Conservation (phyloP, 2,329 filamentous ascomycete species). For the Stylonectria norvegica region DNA sequence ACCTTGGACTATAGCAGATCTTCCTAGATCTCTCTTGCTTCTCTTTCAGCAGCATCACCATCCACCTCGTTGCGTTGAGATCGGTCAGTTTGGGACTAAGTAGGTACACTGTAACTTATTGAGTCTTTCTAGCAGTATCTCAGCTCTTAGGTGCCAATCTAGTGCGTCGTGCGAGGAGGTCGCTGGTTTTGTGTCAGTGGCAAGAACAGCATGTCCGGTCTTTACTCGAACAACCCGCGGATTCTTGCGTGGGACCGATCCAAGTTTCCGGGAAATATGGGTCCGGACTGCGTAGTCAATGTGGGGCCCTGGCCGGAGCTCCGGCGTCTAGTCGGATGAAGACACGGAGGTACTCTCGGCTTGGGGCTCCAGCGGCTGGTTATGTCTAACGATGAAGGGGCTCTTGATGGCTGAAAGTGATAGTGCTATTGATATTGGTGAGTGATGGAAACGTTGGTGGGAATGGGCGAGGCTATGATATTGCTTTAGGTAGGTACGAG, state of each 20-base stretch:
- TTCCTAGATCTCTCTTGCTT: constrained; percentile 9
- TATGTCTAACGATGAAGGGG: constrained; percentile 9
- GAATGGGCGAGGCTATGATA: constrained; percentile 1
- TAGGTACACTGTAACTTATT: constrained; percentile 6
- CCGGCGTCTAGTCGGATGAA: constrained; percentile 13
- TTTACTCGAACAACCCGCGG: constrained; percentile 5
- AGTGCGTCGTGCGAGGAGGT: not conserved
- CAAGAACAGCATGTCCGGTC: not conserved
- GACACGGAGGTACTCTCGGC: constrained; percentile 11
- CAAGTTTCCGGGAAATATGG: constrained; percentile 6
- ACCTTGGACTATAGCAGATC: constrained; percentile 5
- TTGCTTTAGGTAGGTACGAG: constrained; percentile 6
- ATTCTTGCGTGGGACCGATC: constrained; percentile 1
- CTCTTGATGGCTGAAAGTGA: constrained; percentile 5
- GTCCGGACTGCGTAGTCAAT: constrained; percentile 7
- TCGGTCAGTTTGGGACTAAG: constrained; percentile 6
- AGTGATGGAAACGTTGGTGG: not conserved
- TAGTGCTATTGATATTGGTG: constrained; percentile 4
- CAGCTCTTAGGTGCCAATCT: not conserved
- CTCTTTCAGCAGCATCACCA: constrained; percentile 1
- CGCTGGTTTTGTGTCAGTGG: not conserved
- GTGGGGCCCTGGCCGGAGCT: constrained; percentile 11
- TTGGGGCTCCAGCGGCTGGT: constrained; percentile 9
- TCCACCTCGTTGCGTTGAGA: constrained; percentile 3
- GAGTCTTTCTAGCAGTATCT: not conserved